Conservation (phyloP, 495 filamentous ascomycete species). For the Sordaria brevicollis region DNA sequence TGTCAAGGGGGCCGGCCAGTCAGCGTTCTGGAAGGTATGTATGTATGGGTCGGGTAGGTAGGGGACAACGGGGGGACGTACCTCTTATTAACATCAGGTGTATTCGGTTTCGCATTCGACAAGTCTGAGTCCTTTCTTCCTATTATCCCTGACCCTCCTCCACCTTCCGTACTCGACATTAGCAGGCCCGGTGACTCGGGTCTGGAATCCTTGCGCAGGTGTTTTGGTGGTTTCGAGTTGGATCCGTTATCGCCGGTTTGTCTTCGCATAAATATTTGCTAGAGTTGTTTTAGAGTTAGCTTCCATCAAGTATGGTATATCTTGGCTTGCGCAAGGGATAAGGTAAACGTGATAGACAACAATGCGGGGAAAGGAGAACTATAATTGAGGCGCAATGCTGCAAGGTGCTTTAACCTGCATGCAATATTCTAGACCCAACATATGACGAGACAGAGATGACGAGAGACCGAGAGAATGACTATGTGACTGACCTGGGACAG, state of each 20-base stretch:
- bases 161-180: slow-evolving; percentile 1
- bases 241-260: slow-evolving; percentile 49
- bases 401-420: not conserved
- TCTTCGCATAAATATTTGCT: slow-evolving; percentile 73
- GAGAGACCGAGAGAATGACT: no score
- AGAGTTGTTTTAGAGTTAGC: not conserved
- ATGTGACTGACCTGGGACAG: slow-evolving; percentile 33
- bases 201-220: slow-evolving; percentile 47
- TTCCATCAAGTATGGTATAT: not conserved
- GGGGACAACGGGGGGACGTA: slow-evolving; percentile 31
- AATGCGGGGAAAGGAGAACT: not conserved
- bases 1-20: slow-evolving; percentile 1
- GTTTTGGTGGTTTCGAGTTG: slow-evolving; percentile 46
- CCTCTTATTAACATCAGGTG: slow-evolving; percentile 46
- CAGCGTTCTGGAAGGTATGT: not conserved
- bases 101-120: slow-evolving; percentile 9
- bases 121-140: slow-evolving; percentile 27
- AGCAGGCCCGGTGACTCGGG: slow-evolving; percentile 40
- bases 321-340: not conserved
- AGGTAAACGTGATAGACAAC: no score
- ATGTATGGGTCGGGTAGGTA: not conserved
- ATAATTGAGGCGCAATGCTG: not conserved
- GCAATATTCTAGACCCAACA: not conserved
- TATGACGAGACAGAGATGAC: no score
- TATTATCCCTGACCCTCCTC: slow-evolving; percentile 4